phyloP scores from a whole-genome alignment of 2,329 filamentous ascomycete genomes.

The Endoconidiophora laricicola region DNA sequence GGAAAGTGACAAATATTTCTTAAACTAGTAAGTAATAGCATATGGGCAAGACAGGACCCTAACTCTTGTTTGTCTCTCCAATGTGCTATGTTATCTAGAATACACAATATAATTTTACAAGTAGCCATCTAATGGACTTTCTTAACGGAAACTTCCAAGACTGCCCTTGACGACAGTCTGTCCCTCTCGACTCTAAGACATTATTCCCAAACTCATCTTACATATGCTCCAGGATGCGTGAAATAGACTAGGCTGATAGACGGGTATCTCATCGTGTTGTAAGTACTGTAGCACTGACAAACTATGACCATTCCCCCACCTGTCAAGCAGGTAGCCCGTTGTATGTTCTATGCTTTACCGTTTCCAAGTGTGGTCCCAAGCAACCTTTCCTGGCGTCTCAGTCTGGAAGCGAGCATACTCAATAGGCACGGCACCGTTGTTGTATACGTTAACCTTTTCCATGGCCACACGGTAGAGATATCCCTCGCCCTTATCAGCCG shows the following conservation, averaged over 20 bases:
- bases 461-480: slow-evolving; percentile 75
- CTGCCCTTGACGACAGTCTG: too few species aligned
- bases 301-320: background rate
- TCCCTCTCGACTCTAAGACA: too few species aligned
- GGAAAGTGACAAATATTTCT: too few species aligned
- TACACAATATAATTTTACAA: slow-evolving; percentile 8
- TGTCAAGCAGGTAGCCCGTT: background rate
- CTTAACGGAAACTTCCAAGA: too few species aligned
- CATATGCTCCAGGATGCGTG: too few species aligned
- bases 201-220: too few species aligned
- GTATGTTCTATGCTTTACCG: slow-evolving; percentile 21
- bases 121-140: background rate
- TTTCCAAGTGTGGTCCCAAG: slow-evolving; percentile 95
- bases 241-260: too few species aligned
- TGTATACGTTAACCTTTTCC: slow-evolving; percentile 76
- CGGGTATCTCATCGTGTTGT: too few species aligned
- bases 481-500: slow-evolving; percentile 42
- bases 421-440: slow-evolving; percentile 59
- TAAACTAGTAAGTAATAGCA: too few species aligned
- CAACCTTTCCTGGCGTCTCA: slow-evolving; percentile 57
- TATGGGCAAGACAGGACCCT: too few species aligned
- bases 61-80: too few species aligned
- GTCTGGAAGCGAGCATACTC: slow-evolving; percentile 80
- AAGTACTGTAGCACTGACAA: too few species aligned
- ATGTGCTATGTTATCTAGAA: background rate